A percentile compares a stretch with the other conserved stretches of the same genome.
phyloP scores from a whole-genome alignment of 2,329 filamentous ascomycete species.

The Claviceps pusilla region DNA sequence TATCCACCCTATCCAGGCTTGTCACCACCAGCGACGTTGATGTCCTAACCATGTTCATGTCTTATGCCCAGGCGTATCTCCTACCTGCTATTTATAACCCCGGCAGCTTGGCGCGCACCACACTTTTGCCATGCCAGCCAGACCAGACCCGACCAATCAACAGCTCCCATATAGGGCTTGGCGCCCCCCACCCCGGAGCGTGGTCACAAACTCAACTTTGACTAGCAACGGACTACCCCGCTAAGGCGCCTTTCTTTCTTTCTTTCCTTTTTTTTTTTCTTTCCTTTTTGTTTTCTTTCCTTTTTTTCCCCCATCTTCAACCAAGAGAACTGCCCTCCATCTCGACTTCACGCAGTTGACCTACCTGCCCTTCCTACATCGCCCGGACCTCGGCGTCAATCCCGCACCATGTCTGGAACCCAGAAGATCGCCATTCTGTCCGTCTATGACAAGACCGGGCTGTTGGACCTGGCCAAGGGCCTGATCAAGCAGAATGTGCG shows the following conservation, averaged over 20 bases:
- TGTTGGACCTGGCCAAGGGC: slow-evolving; percentile 83
- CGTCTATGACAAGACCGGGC: slow-evolving; percentile 96
- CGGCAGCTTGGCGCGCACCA: no score
- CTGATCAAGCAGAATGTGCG: slow-evolving; percentile 79
- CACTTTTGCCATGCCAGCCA: no score
- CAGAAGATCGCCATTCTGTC: slow-evolving; percentile 77
- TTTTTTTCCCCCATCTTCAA: not conserved
- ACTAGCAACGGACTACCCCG: not conserved
- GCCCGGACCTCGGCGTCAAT: slow-evolving; percentile 3
- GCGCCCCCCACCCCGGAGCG: no score
- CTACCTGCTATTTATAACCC: no score
- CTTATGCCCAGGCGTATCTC: no score
- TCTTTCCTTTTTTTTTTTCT: not conserved
- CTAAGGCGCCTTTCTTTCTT: not conserved
- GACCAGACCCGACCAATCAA: no score
- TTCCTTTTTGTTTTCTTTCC: not conserved
- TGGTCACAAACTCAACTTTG: no score
- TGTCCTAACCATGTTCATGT: no score
- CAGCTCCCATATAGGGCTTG: no score
- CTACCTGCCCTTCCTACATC: not conserved
- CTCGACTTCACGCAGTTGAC: not conserved
- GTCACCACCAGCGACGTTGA: no score
- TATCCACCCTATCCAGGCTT: no score
- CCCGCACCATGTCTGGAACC: slow-evolving; percentile 22
- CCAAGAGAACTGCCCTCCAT: not conserved